phyloP scores from a whole-genome alignment of 2,329 filamentous ascomycete genomes.

The Diaporthe sp. region DNA sequence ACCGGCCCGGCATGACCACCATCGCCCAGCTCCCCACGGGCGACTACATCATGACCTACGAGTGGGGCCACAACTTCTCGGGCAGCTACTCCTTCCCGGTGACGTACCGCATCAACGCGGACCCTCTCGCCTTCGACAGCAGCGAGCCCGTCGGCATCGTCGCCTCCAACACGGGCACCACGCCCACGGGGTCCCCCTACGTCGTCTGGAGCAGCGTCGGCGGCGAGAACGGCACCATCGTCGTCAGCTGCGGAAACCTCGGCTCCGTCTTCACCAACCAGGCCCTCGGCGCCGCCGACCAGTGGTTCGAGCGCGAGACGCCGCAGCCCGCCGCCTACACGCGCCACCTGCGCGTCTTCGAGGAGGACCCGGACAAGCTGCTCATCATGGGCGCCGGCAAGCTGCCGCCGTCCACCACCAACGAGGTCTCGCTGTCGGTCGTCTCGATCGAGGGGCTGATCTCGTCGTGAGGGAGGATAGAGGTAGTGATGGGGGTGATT shows the following conservation, averaged over 20 bases:
- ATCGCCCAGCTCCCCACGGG: slow-evolving; percentile 69
- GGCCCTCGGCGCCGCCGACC: slow-evolving; percentile 51
- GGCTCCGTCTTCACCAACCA: slow-evolving; percentile 58
- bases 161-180: slow-evolving; percentile 45
- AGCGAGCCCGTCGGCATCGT: slow-evolving; percentile 50
- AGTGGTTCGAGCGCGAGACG: slow-evolving; percentile 53
- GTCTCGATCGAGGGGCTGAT: slow-evolving; percentile 42
- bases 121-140: slow-evolving; percentile 54
- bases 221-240: slow-evolving; percentile 59
- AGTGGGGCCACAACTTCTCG: slow-evolving; percentile 51
- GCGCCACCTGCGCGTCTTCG: slow-evolving; percentile 51
- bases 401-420: slow-evolving; percentile 61
- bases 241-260: slow-evolving; percentile 54
- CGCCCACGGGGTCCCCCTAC: slow-evolving; percentile 56
- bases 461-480: background rate
- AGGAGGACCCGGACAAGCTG: slow-evolving; percentile 49
- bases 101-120: slow-evolving; percentile 57
- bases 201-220: slow-evolving; percentile 58
- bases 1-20: slow-evolving; percentile 77
- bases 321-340: slow-evolving; percentile 54
- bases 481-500: background rate
- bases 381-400: slow-evolving; percentile 60
- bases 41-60: slow-evolving; percentile 73
- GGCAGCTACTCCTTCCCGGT: slow-evolving; percentile 53
- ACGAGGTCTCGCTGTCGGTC: slow-evolving; percentile 56